Conservation (phyloP, 495 filamentous ascomycete species). For the Penicillium salamii region DNA sequence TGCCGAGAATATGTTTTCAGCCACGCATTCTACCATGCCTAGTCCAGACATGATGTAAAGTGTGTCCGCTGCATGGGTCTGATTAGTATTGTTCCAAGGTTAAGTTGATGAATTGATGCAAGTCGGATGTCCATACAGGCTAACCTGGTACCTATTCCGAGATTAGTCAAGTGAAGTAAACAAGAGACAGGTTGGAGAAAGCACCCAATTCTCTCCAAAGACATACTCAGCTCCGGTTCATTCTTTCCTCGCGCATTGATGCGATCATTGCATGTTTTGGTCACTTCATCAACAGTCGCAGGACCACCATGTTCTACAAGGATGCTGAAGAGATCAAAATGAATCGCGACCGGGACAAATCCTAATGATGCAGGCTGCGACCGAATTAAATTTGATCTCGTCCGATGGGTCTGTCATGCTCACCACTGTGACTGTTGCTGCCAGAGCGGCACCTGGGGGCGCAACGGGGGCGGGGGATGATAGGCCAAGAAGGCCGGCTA, state of each 20-base stretch:
- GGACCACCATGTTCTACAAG: constrained; percentile 21
- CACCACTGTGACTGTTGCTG: constrained; percentile 28
- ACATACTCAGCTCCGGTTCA: constrained; percentile 22
- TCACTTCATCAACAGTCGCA: constrained; percentile 25
- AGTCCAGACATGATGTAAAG: constrained; percentile 37
- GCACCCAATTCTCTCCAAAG: background rate
- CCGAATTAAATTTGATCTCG: background rate
- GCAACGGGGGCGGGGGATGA: constrained; percentile 7
- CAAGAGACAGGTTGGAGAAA: no score
- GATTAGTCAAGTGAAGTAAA: background rate
- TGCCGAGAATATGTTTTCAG: constrained; percentile 24
- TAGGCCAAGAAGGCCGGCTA: constrained; percentile 14
- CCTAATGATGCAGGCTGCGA: constrained; percentile 31
- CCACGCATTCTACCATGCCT: constrained; percentile 28
- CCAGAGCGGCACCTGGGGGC: constrained; percentile 26
- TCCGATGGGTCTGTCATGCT: constrained; percentile 2
- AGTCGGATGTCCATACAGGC: no score
- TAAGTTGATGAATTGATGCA: no score
- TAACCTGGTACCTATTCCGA: constrained; percentile 14
- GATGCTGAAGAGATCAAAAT: constrained; percentile 32
- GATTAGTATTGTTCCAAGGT: no score
- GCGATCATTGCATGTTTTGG: constrained; percentile 15
- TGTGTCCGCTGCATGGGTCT: constrained; percentile 29
- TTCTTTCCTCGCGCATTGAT: constrained; percentile 6
- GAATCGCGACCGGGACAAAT: constrained; percentile 36